Conservation (phyloP, 345 rosid species). For the Lepidium africanum region DNA sequence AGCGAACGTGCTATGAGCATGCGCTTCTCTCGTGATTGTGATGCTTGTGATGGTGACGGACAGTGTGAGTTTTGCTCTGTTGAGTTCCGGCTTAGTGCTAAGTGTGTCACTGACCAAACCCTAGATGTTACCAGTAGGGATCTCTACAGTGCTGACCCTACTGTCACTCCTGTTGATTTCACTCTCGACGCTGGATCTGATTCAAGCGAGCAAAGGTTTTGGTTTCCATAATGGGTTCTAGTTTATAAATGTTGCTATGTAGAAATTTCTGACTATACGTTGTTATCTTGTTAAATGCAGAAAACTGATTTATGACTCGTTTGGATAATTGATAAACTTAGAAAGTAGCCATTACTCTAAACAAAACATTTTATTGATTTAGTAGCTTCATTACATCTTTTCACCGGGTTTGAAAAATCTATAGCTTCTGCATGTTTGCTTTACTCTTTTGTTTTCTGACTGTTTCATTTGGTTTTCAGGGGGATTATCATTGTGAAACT, state of each 20-base stretch:
- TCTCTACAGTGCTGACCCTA: slow-evolving; percentile 70
- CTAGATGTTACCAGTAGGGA: slow-evolving; percentile 88
- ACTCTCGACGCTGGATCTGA: slow-evolving; percentile 42
- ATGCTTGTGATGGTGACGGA: slow-evolving; percentile 93
- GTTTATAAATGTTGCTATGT: not conserved
- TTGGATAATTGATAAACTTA: not conserved
- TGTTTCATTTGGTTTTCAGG: slow-evolving; percentile 32
- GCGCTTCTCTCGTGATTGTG: slow-evolving; percentile 96
- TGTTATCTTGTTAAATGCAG: not conserved
- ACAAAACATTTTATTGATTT: not conserved
- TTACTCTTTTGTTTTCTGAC: not conserved
- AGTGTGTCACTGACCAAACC: slow-evolving; percentile 77
- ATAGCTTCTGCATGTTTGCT: no score
- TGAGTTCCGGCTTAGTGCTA: slow-evolving; percentile 75
- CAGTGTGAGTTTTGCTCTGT: slow-evolving; percentile 97
- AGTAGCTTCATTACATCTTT: not conserved
- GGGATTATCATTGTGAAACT: slow-evolving; percentile 88
- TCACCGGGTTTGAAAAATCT: not conserved
- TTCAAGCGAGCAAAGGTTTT: slow-evolving; percentile 58
- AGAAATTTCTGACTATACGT: not conserved
- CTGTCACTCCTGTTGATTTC: slow-evolving; percentile 82
- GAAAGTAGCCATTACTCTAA: not conserved
- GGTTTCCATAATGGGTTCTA: not conserved
- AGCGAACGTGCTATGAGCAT: slow-evolving; percentile 86
- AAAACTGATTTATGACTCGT: not conserved